A percentile compares a stretch with the other conserved stretches of the same genome.
phyloP scores from a whole-genome alignment of 2,329 filamentous ascomycete genomes.

The Didymella pinodella region DNA sequence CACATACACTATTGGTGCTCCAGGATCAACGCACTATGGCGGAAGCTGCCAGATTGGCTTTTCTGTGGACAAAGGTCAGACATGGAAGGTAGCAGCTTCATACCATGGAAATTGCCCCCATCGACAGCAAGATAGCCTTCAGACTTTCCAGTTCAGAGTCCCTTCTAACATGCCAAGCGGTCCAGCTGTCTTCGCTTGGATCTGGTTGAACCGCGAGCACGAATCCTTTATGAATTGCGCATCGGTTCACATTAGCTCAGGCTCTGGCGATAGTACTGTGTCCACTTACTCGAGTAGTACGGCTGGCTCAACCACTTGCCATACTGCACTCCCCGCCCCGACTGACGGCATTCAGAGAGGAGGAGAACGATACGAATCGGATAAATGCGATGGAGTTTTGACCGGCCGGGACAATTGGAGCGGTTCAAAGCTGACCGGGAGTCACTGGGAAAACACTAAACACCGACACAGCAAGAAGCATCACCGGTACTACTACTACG shows the following conservation, averaged over 20 bases:
- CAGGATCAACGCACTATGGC: conserved; percentile 54
- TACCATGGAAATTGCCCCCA: conserved; percentile 57
- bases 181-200: conserved; percentile 55
- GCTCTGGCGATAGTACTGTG: conserved; percentile 11
- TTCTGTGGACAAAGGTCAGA: conserved; percentile 51
- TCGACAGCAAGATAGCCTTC: conserved; percentile 44
- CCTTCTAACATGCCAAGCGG: conserved; percentile 52
- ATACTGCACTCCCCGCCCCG: neutral
- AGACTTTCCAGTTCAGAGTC: conserved; percentile 54
- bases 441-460: conserved; percentile 8
- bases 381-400: too few species aligned
- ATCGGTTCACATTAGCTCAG: conserved; percentile 49
- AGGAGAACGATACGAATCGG: neutral
- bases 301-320: neutral
- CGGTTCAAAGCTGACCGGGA: conserved; percentile 3
- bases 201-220: conserved; percentile 57
- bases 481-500: neutral
- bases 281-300: conserved; percentile 4
- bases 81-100: conserved; percentile 53
- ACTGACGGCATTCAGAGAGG: neutral
- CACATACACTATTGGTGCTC: conserved; percentile 22
- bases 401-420: too few species aligned
- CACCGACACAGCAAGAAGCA: conserved; percentile 11
- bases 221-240: conserved; percentile 57
- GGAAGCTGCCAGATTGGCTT: conserved; percentile 56